A percentile compares a stretch with the other conserved stretches of the same genome.
phyloP scores from a whole-genome alignment of 1,139 yeast species.

The Pneumocystis sp. region DNA sequence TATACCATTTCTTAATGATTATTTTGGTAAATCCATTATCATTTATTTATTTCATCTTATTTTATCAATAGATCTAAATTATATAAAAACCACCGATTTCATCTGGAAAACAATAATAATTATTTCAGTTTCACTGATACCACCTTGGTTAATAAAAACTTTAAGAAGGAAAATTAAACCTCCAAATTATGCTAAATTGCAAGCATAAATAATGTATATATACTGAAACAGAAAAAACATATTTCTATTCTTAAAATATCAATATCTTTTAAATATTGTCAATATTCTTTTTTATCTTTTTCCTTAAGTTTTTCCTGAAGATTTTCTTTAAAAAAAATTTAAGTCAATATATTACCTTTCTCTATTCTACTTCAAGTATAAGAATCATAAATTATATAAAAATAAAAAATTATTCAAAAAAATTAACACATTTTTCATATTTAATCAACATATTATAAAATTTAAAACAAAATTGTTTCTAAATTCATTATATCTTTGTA shows the following conservation, averaged over 20 bases:
- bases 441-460: not conserved
- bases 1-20: conserved; percentile 70
- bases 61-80: conserved; percentile 31
- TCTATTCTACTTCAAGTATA: not conserved
- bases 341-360: not conserved
- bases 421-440: not conserved
- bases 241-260: not conserved
- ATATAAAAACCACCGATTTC: conserved; percentile 44
- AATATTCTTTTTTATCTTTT: not conserved
- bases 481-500: not conserved
- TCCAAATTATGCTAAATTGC: conserved; percentile 96
- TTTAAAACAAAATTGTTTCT: not conserved
- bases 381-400: not conserved
- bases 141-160: conserved; percentile 76
- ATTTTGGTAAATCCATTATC: conserved; percentile 34
- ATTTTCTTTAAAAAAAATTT: not conserved
- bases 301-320: not conserved
- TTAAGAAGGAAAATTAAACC: conserved; percentile 67
- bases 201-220: conserved; percentile 33
- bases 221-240: not conserved
- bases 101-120: conserved; percentile 57
- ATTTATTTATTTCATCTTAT: not conserved
- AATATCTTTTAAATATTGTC: not conserved
- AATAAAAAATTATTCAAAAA: not conserved
- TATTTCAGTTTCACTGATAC: conserved; percentile 57